Conservation (phyloP, 2,329 filamentous ascomycete genomes). For the Chaetothyriales sp. region DNA sequence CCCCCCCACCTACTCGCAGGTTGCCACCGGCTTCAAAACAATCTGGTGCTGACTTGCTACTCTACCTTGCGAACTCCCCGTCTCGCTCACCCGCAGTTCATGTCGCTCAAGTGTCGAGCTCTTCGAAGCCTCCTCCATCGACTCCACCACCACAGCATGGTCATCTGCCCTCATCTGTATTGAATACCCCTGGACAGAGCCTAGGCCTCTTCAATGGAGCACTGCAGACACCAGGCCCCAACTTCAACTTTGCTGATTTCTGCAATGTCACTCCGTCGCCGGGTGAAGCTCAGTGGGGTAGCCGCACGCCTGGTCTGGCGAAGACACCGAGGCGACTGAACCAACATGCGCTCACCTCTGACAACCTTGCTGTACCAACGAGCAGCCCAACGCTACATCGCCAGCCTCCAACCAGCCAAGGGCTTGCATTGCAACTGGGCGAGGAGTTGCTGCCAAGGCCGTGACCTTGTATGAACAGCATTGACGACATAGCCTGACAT, state of each 20-base stretch:
- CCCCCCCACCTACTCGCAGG: slow-evolving; percentile 52
- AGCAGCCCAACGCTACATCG: slow-evolving; percentile 12
- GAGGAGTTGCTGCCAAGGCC: slow-evolving; percentile 38
- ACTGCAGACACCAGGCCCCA: slow-evolving; percentile 63
- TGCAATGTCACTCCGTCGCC: slow-evolving; percentile 95
- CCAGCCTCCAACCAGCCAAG: slow-evolving; percentile 19
- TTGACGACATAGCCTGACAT: background rate
- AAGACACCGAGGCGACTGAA: slow-evolving; percentile 64
- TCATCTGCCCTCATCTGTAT: slow-evolving; percentile 35
- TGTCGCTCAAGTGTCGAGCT: slow-evolving; percentile 30
- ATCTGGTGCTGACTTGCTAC: slow-evolving; percentile 65
- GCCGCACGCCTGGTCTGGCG: slow-evolving; percentile 40
- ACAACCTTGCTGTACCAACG: slow-evolving; percentile 50
- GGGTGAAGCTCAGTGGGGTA: slow-evolving; percentile 67
- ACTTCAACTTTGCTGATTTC: slow-evolving; percentile 91
- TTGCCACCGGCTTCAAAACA: slow-evolving; percentile 44
- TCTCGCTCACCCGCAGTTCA: slow-evolving; percentile 50
- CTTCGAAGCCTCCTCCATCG: slow-evolving; percentile 51
- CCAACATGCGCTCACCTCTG: slow-evolving; percentile 70
- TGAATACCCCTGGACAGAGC: slow-evolving; percentile 47
- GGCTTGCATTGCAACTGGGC: slow-evolving; percentile 52
- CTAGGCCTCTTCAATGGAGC: slow-evolving; percentile 67
- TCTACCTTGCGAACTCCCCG: slow-evolving; percentile 83
- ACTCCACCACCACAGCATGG: slow-evolving; percentile 59
- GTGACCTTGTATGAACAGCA: slow-evolving; percentile 1